Conservation (phyloP, 768 basidiomycete species). For the Tubosaeta sp. region DNA sequence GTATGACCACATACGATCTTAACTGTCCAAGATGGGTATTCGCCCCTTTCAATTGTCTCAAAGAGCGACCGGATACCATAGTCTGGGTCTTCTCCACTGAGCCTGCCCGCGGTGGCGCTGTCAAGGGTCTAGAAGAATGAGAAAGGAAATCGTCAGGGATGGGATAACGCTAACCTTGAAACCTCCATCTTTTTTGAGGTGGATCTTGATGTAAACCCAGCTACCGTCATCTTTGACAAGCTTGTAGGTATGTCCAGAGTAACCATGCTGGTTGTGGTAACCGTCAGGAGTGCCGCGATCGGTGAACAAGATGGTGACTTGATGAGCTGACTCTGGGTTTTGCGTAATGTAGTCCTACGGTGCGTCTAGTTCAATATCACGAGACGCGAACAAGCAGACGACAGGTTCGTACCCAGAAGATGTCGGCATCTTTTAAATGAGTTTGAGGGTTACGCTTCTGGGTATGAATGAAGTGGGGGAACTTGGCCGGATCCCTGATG, state of each 20-base stretch:
- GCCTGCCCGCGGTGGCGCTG: slow-evolving; percentile 54
- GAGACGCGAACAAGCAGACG: not conserved
- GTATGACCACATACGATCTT: slow-evolving; percentile 56
- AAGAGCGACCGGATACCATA: slow-evolving; percentile 77
- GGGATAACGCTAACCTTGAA: slow-evolving; percentile 53
- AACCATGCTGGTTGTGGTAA: slow-evolving; percentile 86
- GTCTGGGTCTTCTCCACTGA: slow-evolving; percentile 78
- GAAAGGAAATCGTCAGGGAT: not conserved
- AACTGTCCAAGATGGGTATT: slow-evolving; percentile 77
- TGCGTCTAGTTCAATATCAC: not conserved
- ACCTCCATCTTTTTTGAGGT: slow-evolving; percentile 72
- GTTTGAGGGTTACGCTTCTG: slow-evolving; percentile 91
- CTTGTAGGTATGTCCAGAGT: slow-evolving; percentile 91
- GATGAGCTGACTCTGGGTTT: slow-evolving; percentile 87
- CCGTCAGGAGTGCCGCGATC: slow-evolving; percentile 93
- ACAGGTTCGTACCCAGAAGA: slow-evolving; percentile 63
- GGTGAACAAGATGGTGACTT: slow-evolving; percentile 88
- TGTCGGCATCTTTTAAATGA: slow-evolving; percentile 82
- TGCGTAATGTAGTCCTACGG: slow-evolving; percentile 80
- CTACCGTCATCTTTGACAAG: slow-evolving; percentile 81
- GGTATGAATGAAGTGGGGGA: slow-evolving; percentile 93
- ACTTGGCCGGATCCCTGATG: slow-evolving; percentile 82
- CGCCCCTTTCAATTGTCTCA: slow-evolving; percentile 68
- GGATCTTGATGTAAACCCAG: slow-evolving; percentile 85
- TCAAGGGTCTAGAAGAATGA: slow-evolving; percentile 56